Conservation (phyloP, 2,329 filamentous ascomycete species). For the Cryphonectria nitschkei region DNA sequence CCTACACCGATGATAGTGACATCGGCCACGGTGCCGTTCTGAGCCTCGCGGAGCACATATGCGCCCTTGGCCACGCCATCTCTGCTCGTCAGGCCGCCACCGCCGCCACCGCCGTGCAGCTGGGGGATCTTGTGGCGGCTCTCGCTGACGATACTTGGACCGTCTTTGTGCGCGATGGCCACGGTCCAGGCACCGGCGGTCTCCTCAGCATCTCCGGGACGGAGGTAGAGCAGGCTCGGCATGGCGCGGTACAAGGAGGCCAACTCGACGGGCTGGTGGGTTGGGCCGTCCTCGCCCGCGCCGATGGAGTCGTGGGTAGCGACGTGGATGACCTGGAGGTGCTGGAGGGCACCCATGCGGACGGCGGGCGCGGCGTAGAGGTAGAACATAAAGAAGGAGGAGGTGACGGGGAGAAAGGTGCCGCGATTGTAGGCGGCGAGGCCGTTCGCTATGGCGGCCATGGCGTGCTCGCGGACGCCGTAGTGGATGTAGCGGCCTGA, state of each 20-base stretch:
- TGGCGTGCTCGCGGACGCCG: conserved; percentile 65
- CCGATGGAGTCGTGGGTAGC: conserved; percentile 60
- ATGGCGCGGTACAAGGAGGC: conserved; percentile 56
- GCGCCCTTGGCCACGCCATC: conserved; percentile 44
- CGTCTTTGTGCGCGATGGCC: conserved; percentile 41
- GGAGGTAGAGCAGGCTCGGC: conserved; percentile 58
- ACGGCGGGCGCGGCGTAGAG: conserved; percentile 53
- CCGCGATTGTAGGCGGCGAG: conserved; percentile 57
- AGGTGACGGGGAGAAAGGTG: conserved; percentile 58
- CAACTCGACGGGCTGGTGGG: conserved; percentile 59
- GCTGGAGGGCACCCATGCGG: conserved; percentile 56
- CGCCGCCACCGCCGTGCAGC: conserved; percentile 29
- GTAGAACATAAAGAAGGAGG: conserved; percentile 63
- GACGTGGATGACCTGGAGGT: conserved; percentile 53
- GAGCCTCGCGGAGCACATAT: conserved; percentile 42
- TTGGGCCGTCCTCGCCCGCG: conserved; percentile 58
- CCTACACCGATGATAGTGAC: conserved; percentile 46
- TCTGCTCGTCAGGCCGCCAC: conserved; percentile 34
- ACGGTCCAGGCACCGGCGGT: conserved; percentile 48
- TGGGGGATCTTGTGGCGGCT: conserved; percentile 46
- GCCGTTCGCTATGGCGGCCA: conserved; percentile 61
- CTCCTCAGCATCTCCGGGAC: conserved; percentile 58
- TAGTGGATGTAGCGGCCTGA: conserved; percentile 62
- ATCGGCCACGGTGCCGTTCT: conserved; percentile 38
- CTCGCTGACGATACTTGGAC: conserved; percentile 49